These are phyloP conservation scores for Mycena citricolor DNA, from an alignment of 1,284 basidiomycete genomes.

Conservation along the genomic window DNA sequence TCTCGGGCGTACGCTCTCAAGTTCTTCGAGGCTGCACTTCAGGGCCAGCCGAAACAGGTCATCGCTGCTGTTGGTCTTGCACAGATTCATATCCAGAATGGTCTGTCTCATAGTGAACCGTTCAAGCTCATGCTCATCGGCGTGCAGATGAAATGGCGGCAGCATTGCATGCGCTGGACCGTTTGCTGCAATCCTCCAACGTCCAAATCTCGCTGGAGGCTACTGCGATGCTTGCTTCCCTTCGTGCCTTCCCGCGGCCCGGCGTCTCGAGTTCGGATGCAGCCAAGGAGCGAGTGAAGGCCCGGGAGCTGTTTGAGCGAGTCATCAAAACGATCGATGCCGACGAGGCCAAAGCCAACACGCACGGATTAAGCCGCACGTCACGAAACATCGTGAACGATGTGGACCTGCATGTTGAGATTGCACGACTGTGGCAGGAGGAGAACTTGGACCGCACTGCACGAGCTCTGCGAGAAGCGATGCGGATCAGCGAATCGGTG, in stretches of 20 bases:
- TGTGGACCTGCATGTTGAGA: constrained; percentile 81
- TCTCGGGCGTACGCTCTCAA: constrained; percentile 62
- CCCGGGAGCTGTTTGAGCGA: constrained; percentile 80
- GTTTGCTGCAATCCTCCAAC: constrained; percentile 66
- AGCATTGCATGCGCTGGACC: constrained; percentile 86
- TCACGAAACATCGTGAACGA: constrained; percentile 69
- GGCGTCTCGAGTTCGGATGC: constrained; percentile 76
- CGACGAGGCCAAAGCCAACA: constrained; percentile 46
- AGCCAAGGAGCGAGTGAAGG: constrained; percentile 67
- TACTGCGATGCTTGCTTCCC: constrained; percentile 83
- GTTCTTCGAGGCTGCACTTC: constrained; percentile 75
- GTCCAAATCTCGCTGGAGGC: constrained; percentile 75
- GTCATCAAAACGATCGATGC: constrained; percentile 52
- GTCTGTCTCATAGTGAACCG: no score
- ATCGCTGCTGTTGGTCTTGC: constrained; percentile 82
- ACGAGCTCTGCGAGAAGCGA: constrained; percentile 72
- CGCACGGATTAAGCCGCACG: constrained; percentile 36
- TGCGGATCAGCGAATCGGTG: constrained; percentile 54
- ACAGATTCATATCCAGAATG: constrained; percentile 81
- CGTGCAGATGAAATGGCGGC: constrained; percentile 69
- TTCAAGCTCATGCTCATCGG: no score
- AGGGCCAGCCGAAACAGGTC: constrained; percentile 73
- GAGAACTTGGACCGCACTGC: constrained; percentile 75
- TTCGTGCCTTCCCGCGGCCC: constrained; percentile 76
- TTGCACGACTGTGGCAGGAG: constrained; percentile 84